Base-by-base conservation (phyloP, 495 filamentous ascomycete species). In the Aspergillus saccharolyticus region DNA sequence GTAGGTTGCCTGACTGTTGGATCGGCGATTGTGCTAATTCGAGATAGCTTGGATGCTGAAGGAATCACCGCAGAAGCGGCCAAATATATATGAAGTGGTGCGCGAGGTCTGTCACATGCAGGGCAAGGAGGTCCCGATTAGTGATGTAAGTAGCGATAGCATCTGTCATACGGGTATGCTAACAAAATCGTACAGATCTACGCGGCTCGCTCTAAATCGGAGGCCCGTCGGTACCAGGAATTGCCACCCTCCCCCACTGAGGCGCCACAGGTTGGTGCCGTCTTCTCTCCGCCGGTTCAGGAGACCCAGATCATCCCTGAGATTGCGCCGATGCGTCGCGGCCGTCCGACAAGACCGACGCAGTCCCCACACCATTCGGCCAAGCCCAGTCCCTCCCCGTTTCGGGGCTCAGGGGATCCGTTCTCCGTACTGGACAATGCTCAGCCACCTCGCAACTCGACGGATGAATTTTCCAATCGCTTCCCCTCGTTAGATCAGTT, bases 401-500 rank as follows among this genome's bases (percentile, higher is more conserved):
- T 82, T 55, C 83, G 86, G 44, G 49, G 61, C 20, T 81, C 81
- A n/a, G 84, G 79, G 53, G 94, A 98, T 70, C 94, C 94, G 0
- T 98, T 97, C 71, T 87, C 88, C 24, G 89, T 88, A 5, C 76
- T 98, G 17, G 94, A 98, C 67, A 81, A 86, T 8, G 69, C 44
- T 22, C 50, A 61, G 28, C 82, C 80, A 51, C 58, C 81, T 16
- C 76, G 77, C 17, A 76, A 77, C 15, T 73, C 75, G 46, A 73
- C 71, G 6, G 94, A 97, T 62, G 95, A 97, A 62, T 72, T 96
- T 52, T 89, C 91, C 3, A 81, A 84, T 47, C 83, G 88, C 51
- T 98, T 97, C 62, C 94, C 94, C 3, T 90, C 90, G 10, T 78
- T 98, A 25, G 93, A 98, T 58, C 90, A 97, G 61, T 98, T 98